These are phyloP conservation scores for Cercospora beticola DNA, from an alignment of 2,329 filamentous ascomycete species.

Conservation along the genomic window DNA sequence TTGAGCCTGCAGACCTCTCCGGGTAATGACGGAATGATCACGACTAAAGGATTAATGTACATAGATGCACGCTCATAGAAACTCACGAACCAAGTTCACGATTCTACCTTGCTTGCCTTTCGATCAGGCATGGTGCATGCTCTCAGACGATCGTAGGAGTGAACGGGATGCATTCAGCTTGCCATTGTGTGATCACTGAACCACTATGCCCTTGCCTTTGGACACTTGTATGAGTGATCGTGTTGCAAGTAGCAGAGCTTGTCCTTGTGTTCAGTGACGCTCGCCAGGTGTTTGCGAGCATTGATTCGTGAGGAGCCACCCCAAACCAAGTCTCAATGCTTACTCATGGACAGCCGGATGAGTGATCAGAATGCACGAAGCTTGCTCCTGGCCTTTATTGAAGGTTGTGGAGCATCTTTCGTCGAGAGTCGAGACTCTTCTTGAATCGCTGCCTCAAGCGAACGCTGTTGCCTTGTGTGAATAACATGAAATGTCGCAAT, in stretches of 20 bases:
- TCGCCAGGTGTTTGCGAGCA: neutral
- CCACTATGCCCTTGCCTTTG: neutral
- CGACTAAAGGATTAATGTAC: conserved; percentile 8
- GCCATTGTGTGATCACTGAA: neutral
- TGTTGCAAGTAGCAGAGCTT: neutral
- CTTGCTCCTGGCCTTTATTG: neutral
- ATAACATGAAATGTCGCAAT: neutral
- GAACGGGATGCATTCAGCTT: neutral
- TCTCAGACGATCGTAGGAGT: neutral
- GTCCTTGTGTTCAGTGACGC: neutral
- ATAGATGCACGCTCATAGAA: neutral
- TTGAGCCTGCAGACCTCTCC: neutral
- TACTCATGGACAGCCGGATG: neutral
- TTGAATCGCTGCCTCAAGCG: neutral
- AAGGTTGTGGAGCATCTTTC: neutral
- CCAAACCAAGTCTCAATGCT: neutral
- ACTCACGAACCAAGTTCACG: neutral
- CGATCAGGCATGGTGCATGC: neutral
- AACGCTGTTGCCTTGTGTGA: neutral
- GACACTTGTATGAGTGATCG: neutral
- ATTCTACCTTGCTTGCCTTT: neutral
- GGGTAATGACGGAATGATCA: conserved; percentile 10
- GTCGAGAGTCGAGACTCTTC: neutral
- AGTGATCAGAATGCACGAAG: neutral
- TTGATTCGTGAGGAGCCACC: neutral